Conservation (phyloP, 1,284 basidiomycete genomes). For the Cryptococcus sp. region DNA sequence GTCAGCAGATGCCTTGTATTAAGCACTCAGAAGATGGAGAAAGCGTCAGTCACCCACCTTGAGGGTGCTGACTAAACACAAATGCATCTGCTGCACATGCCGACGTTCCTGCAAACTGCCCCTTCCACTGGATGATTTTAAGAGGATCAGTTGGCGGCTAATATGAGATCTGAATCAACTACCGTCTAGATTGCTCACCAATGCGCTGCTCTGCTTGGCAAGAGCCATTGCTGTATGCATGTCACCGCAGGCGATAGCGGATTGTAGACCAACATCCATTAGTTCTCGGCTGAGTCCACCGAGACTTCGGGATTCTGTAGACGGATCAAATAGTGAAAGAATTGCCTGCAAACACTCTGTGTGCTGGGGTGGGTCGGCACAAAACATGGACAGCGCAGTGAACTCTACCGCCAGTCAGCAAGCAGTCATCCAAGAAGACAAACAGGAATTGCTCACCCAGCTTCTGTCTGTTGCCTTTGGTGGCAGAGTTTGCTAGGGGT, state of each 20-base stretch:
- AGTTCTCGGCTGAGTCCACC: conserved; percentile 30
- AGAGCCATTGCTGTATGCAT: conserved; percentile 15
- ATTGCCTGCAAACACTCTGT: conserved; percentile 16
- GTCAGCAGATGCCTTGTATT: not conserved
- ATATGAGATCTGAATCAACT: too few species aligned
- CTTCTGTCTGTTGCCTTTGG: conserved; percentile 30
- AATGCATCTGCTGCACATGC: conserved; percentile 27
- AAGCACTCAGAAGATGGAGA: not conserved
- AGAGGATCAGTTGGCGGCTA: conserved; percentile 4
- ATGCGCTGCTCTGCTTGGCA: conserved; percentile 16
- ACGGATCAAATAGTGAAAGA: conserved; percentile 11
- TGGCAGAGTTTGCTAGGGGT: conserved; percentile 2
- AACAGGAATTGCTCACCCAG: conserved; percentile 9
- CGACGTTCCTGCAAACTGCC: conserved; percentile 29
- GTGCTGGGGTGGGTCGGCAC: conserved; percentile 17
- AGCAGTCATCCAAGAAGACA: not conserved
- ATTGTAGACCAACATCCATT: conserved; percentile 32
- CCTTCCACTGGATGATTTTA: conserved; percentile 27
- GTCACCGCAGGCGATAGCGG: conserved; percentile 19
- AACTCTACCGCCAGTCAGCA: not conserved
- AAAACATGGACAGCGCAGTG: conserved; percentile 14
- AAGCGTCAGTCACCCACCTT: conserved; percentile 9
- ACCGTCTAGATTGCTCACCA: too few species aligned
- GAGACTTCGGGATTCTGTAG: conserved; percentile 12
- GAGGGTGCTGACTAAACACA: conserved; percentile 7